Evolutionary conservation across 257 asterid species (phyloP).

Genomic region (Coffea canephora): DNA sequence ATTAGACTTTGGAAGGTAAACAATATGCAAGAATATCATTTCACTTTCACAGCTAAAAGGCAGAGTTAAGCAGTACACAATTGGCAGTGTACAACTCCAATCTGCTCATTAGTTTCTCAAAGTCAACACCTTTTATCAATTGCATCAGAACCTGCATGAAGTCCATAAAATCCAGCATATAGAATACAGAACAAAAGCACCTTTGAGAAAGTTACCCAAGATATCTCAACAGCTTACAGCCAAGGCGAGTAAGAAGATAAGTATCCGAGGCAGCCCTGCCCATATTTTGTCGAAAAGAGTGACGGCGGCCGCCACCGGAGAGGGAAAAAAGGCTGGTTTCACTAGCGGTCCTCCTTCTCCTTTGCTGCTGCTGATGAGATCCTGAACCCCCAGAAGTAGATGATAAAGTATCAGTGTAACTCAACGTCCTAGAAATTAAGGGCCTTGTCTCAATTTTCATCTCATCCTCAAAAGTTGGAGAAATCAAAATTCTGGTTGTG

Average conservation of each 20-base stretch:
- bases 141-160: background rate
- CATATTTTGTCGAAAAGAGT: slow-evolving; percentile 37
- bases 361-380: slow-evolving; percentile 47
- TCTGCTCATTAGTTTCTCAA: background rate
- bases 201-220: slow-evolving; percentile 27
- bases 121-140: background rate
- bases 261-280: slow-evolving; percentile 62
- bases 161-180: background rate
- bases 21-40: background rate
- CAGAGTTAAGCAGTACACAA: background rate
- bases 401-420: slow-evolving; percentile 31
- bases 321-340: slow-evolving; percentile 43
- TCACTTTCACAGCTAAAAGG: background rate
- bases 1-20: background rate
- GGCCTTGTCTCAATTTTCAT: slow-evolving; percentile 51
- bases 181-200: background rate
- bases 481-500: slow-evolving; percentile 39
- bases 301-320: slow-evolving; percentile 25
- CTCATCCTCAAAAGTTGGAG: slow-evolving; percentile 46
- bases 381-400: slow-evolving; percentile 13
- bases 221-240: slow-evolving; percentile 52
- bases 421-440: slow-evolving; percentile 54
- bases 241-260: slow-evolving; percentile 49
- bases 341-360: slow-evolving; percentile 66
- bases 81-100: background rate